phyloP scores from a whole-genome alignment of 2,329 filamentous ascomycete genomes.

The Akanthomyces muscarius region DNA sequence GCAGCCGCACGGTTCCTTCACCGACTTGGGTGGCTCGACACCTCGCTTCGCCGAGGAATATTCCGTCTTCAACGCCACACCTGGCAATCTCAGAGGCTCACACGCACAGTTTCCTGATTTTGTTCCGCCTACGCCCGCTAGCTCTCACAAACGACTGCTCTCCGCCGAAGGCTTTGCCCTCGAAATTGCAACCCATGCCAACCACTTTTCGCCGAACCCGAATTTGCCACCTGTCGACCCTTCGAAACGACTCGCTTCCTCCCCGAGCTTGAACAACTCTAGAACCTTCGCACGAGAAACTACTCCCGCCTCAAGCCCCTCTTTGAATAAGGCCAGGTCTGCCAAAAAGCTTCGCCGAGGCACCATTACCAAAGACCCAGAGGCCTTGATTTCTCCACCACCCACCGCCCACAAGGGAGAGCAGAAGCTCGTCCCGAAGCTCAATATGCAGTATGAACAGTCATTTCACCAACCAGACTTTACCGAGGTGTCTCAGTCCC shows the following conservation, averaged over 20 bases:
- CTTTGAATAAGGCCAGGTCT: constrained; percentile 27
- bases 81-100: constrained; percentile 51
- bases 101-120: constrained; percentile 44
- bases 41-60: constrained; percentile 62
- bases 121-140: constrained; percentile 34
- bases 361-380: constrained; percentile 34
- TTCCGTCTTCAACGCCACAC: constrained; percentile 62
- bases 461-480: constrained; percentile 51
- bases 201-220: constrained; percentile 53
- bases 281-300: constrained; percentile 29
- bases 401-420: constrained; percentile 52
- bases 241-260: constrained; percentile 54
- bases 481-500: constrained; percentile 43
- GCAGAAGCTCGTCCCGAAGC: constrained; percentile 52
- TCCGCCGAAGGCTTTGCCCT: constrained; percentile 46
- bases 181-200: constrained; percentile 58
- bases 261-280: constrained; percentile 43
- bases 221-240: constrained; percentile 58
- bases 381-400: constrained; percentile 54
- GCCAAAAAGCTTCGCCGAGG: constrained; percentile 45
- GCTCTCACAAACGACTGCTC: constrained; percentile 46
- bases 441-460: constrained; percentile 57
- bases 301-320: constrained; percentile 28
- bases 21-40: constrained; percentile 52
- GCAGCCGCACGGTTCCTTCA: constrained; percentile 42